Base-by-base conservation (phyloP, 1,284 basidiomycete species). In the Cryptococcus sp. region DNA sequence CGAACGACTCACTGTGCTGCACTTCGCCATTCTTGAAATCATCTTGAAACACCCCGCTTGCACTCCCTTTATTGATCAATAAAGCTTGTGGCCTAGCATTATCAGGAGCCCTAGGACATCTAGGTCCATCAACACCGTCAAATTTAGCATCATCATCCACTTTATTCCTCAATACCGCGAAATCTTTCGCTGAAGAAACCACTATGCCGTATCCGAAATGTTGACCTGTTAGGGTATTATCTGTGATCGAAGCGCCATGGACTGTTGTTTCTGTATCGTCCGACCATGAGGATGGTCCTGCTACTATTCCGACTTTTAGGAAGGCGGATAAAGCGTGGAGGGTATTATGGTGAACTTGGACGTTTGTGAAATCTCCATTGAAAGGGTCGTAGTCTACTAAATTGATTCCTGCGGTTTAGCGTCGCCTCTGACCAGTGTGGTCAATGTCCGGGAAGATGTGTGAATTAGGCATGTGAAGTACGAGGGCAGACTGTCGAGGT, bases 11-110 rank as follows among this genome's bases (percentile, higher is more conserved):
- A 77, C 75, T 71, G 59, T 75, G 72, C 59, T 77, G 74, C 14
- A 77, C 74, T 57, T 76, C 74, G 47, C 75, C 75, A 53, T 77
- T 77, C 34, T 68, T 64, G 55, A 77, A 75, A 13, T 77, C 73
- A 3, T 62, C 50, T 50, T 77, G 75, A 49, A 72, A 75, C 4
- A 48, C 60, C 9, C 73, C 74, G 25, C 61, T 59, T 1, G 71
- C 63, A 45, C 66, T 70, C 1, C 72, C 74, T 2, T 64, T 50
- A 54, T 77, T 73, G 53, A 76, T 70, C 49, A 77, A 54, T 55
- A 76, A 74, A 3, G 69, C 63, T 11, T 60, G 67, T 0, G 75
- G 74, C 37, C 63, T 63, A 1, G 62, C 64, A 56, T 77, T 77
- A 42, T 63, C 61, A 2, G 75, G 75, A 7, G 72, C 71, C 9